phyloP scores from a whole-genome alignment of 352 stramenopile genomes.

The Phytopythium ostracodes region DNA sequence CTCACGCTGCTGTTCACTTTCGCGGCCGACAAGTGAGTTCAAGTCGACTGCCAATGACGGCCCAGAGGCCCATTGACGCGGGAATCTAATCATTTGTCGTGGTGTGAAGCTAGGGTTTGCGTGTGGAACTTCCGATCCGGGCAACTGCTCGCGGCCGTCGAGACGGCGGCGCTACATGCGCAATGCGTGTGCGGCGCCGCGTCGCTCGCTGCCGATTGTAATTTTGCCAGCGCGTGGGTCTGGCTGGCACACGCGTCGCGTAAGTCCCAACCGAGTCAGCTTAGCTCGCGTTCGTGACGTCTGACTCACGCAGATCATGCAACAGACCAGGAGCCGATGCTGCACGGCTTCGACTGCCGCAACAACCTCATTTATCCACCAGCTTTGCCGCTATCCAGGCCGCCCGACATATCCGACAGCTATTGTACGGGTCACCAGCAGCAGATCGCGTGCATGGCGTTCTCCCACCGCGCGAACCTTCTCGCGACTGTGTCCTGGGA shows the following conservation, averaged over 20 bases:
- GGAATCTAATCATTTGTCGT: neutral
- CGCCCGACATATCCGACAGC: constrained; percentile 13
- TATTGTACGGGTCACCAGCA: constrained; percentile 42
- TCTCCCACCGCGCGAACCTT: constrained; percentile 25
- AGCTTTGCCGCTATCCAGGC: neutral
- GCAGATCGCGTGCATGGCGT: constrained; percentile 41
- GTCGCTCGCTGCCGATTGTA: neutral
- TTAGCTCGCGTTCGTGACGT: neutral
- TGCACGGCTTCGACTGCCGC: constrained; percentile 13
- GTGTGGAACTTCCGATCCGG: constrained; percentile 42
- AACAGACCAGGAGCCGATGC: constrained; percentile 20
- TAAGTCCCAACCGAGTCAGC: constrained; percentile 17
- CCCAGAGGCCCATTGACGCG: neutral
- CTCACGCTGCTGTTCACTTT: constrained; percentile 36
- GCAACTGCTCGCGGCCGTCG: constrained; percentile 21
- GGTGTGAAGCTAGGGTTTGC: constrained; percentile 21
- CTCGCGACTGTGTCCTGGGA: constrained; percentile 56
- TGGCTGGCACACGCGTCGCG: constrained; percentile 37
- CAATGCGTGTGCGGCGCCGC: constrained; percentile 31
- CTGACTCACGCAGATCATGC: neutral
- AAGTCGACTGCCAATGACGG: neutral
- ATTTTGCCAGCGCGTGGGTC: neutral
- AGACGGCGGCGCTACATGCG: constrained; percentile 17
- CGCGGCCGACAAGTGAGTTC: constrained; percentile 36
- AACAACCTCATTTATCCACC: constrained; percentile 7